A percentile compares a stretch with the other conserved stretches of the same genome.
Conservation (phyloP, 805 yeast genomes). For the Yarrowia yakushimensis region DNA sequence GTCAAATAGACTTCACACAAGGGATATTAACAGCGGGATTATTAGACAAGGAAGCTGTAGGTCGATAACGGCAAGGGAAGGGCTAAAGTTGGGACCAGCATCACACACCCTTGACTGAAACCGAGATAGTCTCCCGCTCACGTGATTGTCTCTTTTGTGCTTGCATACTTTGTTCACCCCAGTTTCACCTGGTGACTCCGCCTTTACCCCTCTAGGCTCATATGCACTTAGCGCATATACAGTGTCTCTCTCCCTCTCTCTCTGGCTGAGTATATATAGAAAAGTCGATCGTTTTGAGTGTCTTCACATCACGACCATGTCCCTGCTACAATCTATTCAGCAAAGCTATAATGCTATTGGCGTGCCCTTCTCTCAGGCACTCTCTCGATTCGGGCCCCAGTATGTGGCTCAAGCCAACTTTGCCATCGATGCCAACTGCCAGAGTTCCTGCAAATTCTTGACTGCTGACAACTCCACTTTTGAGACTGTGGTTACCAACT, state of each 20-base stretch:
- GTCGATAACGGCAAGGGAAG: not conserved
- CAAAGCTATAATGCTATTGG: conserved; percentile 9
- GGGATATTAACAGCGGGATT: not conserved
- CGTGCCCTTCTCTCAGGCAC: not conserved
- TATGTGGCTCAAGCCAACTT: not conserved
- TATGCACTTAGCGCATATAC: not conserved
- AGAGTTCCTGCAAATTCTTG: not conserved
- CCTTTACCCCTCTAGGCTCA: not conserved
- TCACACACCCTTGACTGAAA: not conserved
- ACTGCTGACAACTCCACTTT: conserved; percentile 1
- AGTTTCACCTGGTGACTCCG: conserved; percentile 3
- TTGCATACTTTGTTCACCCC: not conserved
- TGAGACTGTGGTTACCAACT: not conserved
- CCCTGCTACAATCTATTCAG: not conserved
- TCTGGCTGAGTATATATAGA: not conserved
- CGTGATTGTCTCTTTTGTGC: not conserved
- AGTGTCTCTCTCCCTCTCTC: not conserved
- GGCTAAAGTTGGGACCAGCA: not conserved
- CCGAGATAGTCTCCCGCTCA: not conserved
- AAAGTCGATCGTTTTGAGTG: not conserved
- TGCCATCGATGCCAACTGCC: conserved; percentile 2
- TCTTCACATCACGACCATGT: not conserved
- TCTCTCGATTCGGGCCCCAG: conserved; percentile 7
- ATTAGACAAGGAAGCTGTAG: not conserved
- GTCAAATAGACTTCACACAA: not conserved